These are phyloP conservation scores for Rhizopogon roseolus DNA, from an alignment of 768 basidiomycete species.

Conservation along the genomic window DNA sequence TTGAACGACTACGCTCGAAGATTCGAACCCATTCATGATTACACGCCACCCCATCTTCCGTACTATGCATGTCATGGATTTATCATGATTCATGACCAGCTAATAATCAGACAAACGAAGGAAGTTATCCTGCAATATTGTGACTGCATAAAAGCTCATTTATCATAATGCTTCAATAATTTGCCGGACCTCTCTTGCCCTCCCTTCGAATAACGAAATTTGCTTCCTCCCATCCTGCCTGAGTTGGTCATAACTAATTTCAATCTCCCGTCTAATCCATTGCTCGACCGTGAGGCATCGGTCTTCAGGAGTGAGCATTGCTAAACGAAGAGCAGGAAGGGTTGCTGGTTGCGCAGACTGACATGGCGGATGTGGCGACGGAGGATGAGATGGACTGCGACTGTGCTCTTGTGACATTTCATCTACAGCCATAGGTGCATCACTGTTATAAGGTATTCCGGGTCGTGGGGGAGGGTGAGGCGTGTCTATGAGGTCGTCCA, in stretches of 20 bases:
- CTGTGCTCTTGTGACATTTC: background rate
- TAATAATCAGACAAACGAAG: too few relatives aligned
- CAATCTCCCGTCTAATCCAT: conserved; percentile 76
- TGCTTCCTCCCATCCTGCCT: conserved; percentile 45
- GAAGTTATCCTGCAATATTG: background rate
- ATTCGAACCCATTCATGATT: too few relatives aligned
- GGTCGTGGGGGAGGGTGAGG: background rate
- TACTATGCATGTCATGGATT: too few relatives aligned
- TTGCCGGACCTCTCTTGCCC: conserved; percentile 35
- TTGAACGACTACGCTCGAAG: too few relatives aligned
- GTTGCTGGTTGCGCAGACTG: conserved; percentile 7
- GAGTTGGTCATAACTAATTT: conserved; percentile 58
- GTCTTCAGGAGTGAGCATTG: conserved; percentile 39
- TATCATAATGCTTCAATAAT: conserved; percentile 28
- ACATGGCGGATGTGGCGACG: conserved; percentile 3
- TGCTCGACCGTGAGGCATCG: conserved; percentile 79
- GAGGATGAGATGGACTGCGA: background rate
- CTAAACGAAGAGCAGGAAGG: conserved; percentile 9
- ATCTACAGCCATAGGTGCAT: background rate
- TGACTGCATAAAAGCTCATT: background rate
- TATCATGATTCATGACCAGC: too few relatives aligned
- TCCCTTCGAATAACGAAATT: conserved; percentile 43
- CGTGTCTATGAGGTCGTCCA: background rate
- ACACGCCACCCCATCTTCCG: too few relatives aligned
- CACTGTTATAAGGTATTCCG: background rate